Base-by-base conservation (phyloP, 2,329 filamentous ascomycete species). In the Colletotrichum sansevieriae region DNA sequence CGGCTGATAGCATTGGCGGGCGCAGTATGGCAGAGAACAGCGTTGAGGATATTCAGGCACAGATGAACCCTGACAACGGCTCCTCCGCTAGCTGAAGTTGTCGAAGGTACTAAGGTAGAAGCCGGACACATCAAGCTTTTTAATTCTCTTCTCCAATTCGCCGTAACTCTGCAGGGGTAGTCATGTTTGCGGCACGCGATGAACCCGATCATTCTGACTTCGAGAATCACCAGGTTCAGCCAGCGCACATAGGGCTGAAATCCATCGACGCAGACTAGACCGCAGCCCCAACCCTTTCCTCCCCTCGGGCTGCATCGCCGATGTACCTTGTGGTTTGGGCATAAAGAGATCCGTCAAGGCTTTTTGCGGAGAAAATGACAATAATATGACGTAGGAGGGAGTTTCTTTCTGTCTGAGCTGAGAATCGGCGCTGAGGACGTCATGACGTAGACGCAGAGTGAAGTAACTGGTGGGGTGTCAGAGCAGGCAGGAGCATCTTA, bases 311-410 rank as follows among this genome's bases (percentile, higher is more conserved):
- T 37, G 52, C 44, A 65, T 68, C 65, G 65, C 55, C 61, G 65
- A 55, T 68, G 22, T 39, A 18, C 54, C 61, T 65, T 59, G 55
- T 59, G 54, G 62, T 49, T 65, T 49, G 47, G 25, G 49, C 55
- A 56, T n/a, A 51, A 25, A 41, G 22, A 29, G 35, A 43, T 33
- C 20, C 7, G 55, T 66, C 65, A 56, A 37, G 62, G 49, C 49
- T 56, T 65, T 68, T 65, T 46, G 65, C 65, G 65, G 62, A 65
- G 65, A 33, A 52, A 25, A 41, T 68, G 65, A 68, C 62, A 9
- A 35, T 4, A 22, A 2, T 39, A 68, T 68, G 65, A 68, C 65
- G 65, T 68, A 65, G 65, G 65, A 25, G 62, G 62, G 35, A 44
- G 54, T 29, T 65, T 39, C 35, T 56, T 41, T 7, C 29, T 15